Evolutionary conservation across 176 grass and related monocot genomes (phyloP), one percentile per base, ranked within the genome.

Genomic region (Zoysia japonica): DNA sequence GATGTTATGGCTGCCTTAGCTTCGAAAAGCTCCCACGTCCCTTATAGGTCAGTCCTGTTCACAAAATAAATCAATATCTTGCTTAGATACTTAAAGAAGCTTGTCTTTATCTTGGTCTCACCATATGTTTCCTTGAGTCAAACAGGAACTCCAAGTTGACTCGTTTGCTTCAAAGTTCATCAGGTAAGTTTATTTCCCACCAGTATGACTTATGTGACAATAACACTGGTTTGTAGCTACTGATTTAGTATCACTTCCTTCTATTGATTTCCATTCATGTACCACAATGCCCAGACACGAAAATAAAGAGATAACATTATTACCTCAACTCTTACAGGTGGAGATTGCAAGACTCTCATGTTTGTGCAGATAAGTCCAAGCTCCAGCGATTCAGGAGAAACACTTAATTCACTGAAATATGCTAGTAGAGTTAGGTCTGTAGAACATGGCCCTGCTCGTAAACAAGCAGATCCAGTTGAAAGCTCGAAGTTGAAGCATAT

Each of bases 321-420:
- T 80, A 20, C 16, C 50, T 72, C 46, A 71, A 74, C 50, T 86
- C 78, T 65, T 72, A 85, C 73, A 98, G 96, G 96, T 15, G 92
- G 96, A 68, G 96, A 99, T 89, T 95, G 96, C 90, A 99, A 99
- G 68, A 93, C 96, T 0, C 88, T 99, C n/a, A 99, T 99, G 96
- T 93, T 99, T 20, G 88, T 93, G 68, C 96, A 99, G 78, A 91
- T 99, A 66, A 99, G 96, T 55, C 92, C 96, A 74, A 95, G 90
- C 54, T 95, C 96, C 19, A 73, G 86, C 52, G 96, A 99, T 84
- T 78, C 90, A 16, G 96, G 86, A 57, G 96, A 99, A 88, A 95
- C 96, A 39, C 72, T 92, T 13, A 93, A 86, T 65, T 95, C 96
- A 5, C 76, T 99, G 35, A 99, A 93, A 45, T 99, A 95, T 89